phyloP scores from a whole-genome alignment of 2,329 filamentous ascomycete species.

The Neonectria coccinea region DNA sequence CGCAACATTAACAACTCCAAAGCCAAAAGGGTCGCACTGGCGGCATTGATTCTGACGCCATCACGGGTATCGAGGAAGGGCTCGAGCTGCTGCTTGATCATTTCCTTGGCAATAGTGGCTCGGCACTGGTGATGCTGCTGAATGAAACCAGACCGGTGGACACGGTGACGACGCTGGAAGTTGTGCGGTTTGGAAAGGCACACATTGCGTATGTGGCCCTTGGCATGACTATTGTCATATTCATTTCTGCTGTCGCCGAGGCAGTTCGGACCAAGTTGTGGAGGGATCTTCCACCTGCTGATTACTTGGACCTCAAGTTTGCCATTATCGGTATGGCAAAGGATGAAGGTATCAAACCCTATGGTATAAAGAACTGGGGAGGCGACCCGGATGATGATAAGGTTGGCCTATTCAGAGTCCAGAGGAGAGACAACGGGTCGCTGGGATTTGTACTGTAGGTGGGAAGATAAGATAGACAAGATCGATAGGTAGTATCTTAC shows the following conservation, averaged over 20 bases:
- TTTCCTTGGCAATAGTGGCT: not conserved
- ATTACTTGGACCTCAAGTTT: slow-evolving; percentile 3
- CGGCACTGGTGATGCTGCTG: not conserved
- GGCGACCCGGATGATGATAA: not conserved
- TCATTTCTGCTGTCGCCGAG: not conserved
- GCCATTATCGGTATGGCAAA: slow-evolving; percentile 4
- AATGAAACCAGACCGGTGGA: not conserved
- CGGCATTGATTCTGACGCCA: not conserved
- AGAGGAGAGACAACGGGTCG: not conserved
- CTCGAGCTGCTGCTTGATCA: not conserved
- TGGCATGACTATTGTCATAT: not conserved
- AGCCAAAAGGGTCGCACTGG: not conserved
- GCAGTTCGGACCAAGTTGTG: not conserved
- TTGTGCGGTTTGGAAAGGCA: not conserved
- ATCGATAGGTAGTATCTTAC: not conserved
- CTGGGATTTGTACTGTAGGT: not conserved
- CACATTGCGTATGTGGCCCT: not conserved
- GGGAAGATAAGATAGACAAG: not conserved
- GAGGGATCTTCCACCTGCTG: not conserved
- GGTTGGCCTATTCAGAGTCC: not conserved
- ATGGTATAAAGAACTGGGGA: not conserved
- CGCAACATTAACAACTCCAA: not conserved
- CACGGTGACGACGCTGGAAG: not conserved
- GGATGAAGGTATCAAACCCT: not conserved
- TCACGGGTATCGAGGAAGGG: not conserved